Percentiles rank a stretch among this genome's conserved stretches.
phyloP scores from a whole-genome alignment of 768 basidiomycete genomes.

The Boletus huronensis region DNA sequence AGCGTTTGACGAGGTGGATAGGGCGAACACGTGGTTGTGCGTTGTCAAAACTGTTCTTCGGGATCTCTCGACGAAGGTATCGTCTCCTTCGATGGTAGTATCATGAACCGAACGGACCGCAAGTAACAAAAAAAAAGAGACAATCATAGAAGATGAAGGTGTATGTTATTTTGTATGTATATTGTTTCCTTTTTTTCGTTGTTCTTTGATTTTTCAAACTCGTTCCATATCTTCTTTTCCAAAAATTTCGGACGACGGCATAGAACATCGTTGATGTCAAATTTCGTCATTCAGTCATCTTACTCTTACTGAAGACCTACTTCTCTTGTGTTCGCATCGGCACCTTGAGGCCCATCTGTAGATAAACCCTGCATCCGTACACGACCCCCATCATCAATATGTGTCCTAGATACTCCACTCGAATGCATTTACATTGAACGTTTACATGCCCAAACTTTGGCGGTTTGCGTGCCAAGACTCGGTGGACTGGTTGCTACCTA shows the following conservation, averaged over 20 bases:
- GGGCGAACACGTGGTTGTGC: conserved; percentile 53
- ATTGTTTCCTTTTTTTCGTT: conserved; percentile 11
- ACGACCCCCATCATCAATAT: conserved; percentile 4
- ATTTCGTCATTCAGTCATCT: conserved; percentile 6
- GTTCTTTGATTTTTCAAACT: neutral
- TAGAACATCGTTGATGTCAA: conserved; percentile 1
- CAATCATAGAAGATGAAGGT: conserved; percentile 4
- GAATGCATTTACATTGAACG: conserved; percentile 4
- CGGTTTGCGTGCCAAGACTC: too few species aligned
- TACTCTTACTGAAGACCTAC: neutral
- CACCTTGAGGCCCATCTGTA: conserved; percentile 19
- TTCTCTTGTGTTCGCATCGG: conserved; percentile 3
- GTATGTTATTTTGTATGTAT: conserved; percentile 36
- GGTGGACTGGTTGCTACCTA: too few species aligned
- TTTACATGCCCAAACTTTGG: too few species aligned
- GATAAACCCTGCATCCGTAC: conserved; percentile 14
- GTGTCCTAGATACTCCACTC: conserved; percentile 6
- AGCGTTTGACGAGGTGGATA: conserved; percentile 63
- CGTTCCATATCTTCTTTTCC: conserved; percentile 10
- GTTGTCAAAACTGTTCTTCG: conserved; percentile 63
- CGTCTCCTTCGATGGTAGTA: conserved; percentile 1
- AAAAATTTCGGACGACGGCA: neutral
- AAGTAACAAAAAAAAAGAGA: neutral
- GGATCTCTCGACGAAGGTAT: conserved; percentile 40
- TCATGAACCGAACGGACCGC: conserved; percentile 12